Evolutionary conservation across 2,329 filamentous ascomycete species (phyloP), one percentile per base, ranked within the genome.

Genomic region (Hypoxylon sp.): DNA sequence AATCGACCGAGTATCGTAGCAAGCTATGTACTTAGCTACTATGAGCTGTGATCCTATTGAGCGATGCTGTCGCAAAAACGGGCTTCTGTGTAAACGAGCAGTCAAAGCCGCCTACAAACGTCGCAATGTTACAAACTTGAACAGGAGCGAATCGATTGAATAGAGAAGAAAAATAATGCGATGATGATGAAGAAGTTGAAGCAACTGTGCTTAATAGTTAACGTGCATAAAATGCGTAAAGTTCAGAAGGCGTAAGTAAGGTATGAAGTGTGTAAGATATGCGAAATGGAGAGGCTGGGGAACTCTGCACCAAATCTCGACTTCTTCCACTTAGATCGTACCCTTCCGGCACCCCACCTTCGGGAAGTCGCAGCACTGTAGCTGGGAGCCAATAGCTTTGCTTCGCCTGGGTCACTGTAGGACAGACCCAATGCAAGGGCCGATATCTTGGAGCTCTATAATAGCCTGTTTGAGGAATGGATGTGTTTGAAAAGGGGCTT

Each of bases 231-330:
- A 40, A 3, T 40, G 36, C 36, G 36, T 16, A 8, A 18, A 18
- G 36, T 18, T 18, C 16, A 18, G 36, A 40, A 40, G 36, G 36
- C 16, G 36, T 20, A 40, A 40, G 36, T 40, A 20, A 40, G 20
- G 36, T 40, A 20, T 40, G 36, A 40, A 40, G 36, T 40, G 36
- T 40, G 36, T 40, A 20, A 54, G 55, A 38, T 46, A 28, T 58
- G 45, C 44, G 61, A 75, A 75, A 74, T 74, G 63, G 65, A 75
- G 73, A 74, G 72, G 73, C 64, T 74, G 73, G 73, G 71, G 68
- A 69, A 64, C 65, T 64, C 67, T 66, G 58, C 64, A 50, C 52
- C 52, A n/a, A n/a, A 32, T 61, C 48, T 61, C 20, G 54, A 58
- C 56, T 36, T 42, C 52, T 58, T 30, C 66, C 53, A 61, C 60